Conservation (phyloP, 768 basidiomycete species). For the Mycena haematopus region DNA sequence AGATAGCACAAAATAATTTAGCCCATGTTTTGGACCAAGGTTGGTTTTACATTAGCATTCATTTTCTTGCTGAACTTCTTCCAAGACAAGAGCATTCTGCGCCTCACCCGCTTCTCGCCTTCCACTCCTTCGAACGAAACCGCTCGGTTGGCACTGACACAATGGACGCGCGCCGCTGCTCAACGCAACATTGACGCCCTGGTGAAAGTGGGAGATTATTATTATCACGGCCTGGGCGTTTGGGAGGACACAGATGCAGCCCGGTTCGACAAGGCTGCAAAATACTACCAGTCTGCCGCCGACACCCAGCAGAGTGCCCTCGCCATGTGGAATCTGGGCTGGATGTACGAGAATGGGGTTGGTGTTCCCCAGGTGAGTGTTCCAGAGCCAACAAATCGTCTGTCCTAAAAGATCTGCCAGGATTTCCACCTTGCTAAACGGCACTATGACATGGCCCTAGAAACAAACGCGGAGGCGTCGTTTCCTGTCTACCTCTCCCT, state of each 20-base stretch:
- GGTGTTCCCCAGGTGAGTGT: constrained; percentile 81
- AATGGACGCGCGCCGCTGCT: constrained; percentile 93
- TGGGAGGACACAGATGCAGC: constrained; percentile 65
- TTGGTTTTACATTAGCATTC: constrained; percentile 39
- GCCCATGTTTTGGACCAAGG: constrained; percentile 94
- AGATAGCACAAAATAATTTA: constrained; percentile 94
- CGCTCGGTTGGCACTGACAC: constrained; percentile 82
- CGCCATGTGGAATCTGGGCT: constrained; percentile 98
- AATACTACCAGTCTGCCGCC: constrained; percentile 93
- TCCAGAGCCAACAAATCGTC: neutral
- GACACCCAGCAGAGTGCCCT: constrained; percentile 92
- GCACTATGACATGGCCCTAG: constrained; percentile 89
- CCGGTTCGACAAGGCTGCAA: constrained; percentile 88
- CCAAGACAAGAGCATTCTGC: constrained; percentile 73
- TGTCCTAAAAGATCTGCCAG: constrained; percentile 42
- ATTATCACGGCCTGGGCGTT: constrained; percentile 89
- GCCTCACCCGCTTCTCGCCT: constrained; percentile 71
- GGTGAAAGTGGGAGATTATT: constrained; percentile 98
- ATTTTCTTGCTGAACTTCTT: neutral
- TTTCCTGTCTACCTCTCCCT: constrained; percentile 87
- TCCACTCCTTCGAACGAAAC: constrained; percentile 82
- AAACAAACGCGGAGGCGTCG: constrained; percentile 89
- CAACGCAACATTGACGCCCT: constrained; percentile 96
- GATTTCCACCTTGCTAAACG: constrained; percentile 98
- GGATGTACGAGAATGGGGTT: constrained; percentile 98